These are phyloP conservation scores for Diaporthe destruens DNA, from an alignment of 2,329 filamentous ascomycete species.

Conservation along the genomic window DNA sequence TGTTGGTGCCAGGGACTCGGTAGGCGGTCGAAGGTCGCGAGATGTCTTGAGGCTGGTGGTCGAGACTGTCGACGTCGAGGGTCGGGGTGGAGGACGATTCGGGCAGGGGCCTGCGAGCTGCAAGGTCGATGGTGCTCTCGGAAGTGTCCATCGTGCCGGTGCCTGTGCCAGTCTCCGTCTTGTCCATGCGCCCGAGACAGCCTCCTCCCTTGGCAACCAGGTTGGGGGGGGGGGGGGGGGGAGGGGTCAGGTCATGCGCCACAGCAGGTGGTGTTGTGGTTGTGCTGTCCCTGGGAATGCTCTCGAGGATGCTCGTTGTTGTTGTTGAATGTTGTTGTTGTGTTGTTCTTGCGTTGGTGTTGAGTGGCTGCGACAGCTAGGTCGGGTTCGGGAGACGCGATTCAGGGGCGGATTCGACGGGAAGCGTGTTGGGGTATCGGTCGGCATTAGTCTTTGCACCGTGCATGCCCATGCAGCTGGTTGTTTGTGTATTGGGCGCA, in stretches of 20 bases:
- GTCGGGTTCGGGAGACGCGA: constrained; percentile 18
- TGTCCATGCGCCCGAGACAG: constrained; percentile 31
- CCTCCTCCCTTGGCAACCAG: constrained; percentile 31
- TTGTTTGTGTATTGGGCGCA: constrained; percentile 3
- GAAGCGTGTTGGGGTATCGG: constrained; percentile 20
- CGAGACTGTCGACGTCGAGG: constrained; percentile 24
- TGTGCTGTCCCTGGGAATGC: constrained; percentile 1
- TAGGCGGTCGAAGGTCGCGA: constrained; percentile 39
- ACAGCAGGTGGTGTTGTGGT: neutral
- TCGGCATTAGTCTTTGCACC: neutral
- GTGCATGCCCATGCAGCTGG: no score
- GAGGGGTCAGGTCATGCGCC: constrained; percentile 29
- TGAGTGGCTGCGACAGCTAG: neutral
- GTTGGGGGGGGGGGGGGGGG: neutral
- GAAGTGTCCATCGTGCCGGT: constrained; percentile 34
- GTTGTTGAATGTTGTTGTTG: neutral
- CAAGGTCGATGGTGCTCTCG: constrained; percentile 32
- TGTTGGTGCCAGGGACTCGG: constrained; percentile 19
- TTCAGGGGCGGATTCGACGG: constrained; percentile 26
- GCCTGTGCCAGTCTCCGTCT: constrained; percentile 9
- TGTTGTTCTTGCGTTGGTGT: neutral
- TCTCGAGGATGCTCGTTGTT: neutral
- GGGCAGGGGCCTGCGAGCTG: constrained; percentile 38
- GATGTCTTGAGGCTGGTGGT: constrained; percentile 7
- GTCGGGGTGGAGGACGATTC: constrained; percentile 35